Percentiles rank a stretch among this genome's conserved stretches.
These are phyloP conservation scores for Capronia epimyces DNA, from an alignment of 2,329 filamentous ascomycete species.

Conservation along the genomic window DNA sequence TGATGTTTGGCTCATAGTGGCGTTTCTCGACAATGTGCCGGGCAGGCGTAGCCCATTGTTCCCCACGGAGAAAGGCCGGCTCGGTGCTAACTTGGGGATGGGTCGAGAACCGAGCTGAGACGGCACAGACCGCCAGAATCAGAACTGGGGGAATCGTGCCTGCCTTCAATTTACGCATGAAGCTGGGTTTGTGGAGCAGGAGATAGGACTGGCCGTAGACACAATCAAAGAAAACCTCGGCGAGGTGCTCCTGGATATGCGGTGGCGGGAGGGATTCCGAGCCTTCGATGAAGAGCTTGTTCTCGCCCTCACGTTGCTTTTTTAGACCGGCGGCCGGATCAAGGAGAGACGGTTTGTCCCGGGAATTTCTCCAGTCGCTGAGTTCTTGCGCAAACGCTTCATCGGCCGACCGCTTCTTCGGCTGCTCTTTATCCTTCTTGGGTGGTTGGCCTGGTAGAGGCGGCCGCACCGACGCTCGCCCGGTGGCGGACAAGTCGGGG, in stretches of 20 bases:
- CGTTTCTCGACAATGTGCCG: slow-evolving; percentile 78
- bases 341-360: slow-evolving; percentile 28
- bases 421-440: slow-evolving; percentile 44
- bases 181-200: slow-evolving; percentile 91
- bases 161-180: slow-evolving; percentile 74
- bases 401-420: slow-evolving; percentile 75
- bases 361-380: slow-evolving; percentile 69
- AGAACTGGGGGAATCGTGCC: slow-evolving; percentile 82
- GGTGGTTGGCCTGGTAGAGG: slow-evolving; percentile 54
- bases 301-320: slow-evolving; percentile 64
- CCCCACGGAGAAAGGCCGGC: slow-evolving; percentile 79
- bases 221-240: slow-evolving; percentile 92
- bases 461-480: slow-evolving; percentile 79
- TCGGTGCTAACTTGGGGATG: slow-evolving; percentile 73
- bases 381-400: slow-evolving; percentile 81
- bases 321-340: slow-evolving; percentile 46
- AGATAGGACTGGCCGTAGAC: slow-evolving; percentile 95
- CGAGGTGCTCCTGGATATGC: slow-evolving; percentile 87
- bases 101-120: slow-evolving; percentile 89
- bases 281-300: slow-evolving; percentile 72
- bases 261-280: slow-evolving; percentile 73
- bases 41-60: slow-evolving; percentile 85
- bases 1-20: slow-evolving; percentile 94
- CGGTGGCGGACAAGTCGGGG: slow-evolving; percentile 61
- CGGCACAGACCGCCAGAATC: slow-evolving; percentile 86